A percentile compares a stretch with the other conserved stretches of the same genome.
Conservation (phyloP, 2,329 filamentous ascomycete genomes). For the Fusarium sp. region DNA sequence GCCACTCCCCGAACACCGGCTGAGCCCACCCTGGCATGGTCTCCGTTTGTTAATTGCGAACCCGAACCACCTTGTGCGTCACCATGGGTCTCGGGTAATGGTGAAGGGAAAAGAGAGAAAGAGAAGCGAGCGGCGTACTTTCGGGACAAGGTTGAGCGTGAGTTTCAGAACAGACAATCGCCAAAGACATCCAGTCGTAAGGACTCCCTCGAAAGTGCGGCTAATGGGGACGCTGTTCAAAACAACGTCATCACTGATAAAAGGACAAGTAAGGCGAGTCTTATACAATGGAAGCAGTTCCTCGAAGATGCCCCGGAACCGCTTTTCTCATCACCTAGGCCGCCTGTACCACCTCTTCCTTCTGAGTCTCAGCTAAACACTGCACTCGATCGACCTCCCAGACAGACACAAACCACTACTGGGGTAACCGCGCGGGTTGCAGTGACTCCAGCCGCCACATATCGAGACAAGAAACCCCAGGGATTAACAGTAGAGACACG, state of each 20-base stretch:
- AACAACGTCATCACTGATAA: background rate
- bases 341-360: slow-evolving; percentile 42
- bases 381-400: slow-evolving; percentile 8
- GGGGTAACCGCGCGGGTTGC: slow-evolving; percentile 2
- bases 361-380: slow-evolving; percentile 28
- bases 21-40: slow-evolving; percentile 38
- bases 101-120: slow-evolving; percentile 30
- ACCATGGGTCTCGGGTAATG: slow-evolving; percentile 36
- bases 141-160: slow-evolving; percentile 30
- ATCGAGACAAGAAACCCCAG: slow-evolving; percentile 40
- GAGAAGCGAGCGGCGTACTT: slow-evolving; percentile 36
- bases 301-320: slow-evolving; percentile 37
- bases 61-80: slow-evolving; percentile 33
- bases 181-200: slow-evolving; percentile 14
- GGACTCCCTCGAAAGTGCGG: slow-evolving; percentile 14
- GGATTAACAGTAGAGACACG: slow-evolving; percentile 39
- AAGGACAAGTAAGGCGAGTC: slow-evolving; percentile 37
- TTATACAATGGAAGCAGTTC: slow-evolving; percentile 38
- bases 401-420: slow-evolving; percentile 2
- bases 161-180: slow-evolving; percentile 1
- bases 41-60: slow-evolving; percentile 39
- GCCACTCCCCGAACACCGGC: slow-evolving; percentile 31
- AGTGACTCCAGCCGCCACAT: slow-evolving; percentile 6
- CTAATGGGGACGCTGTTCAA: slow-evolving; percentile 18
- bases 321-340: slow-evolving; percentile 36